A percentile compares a stretch with the other conserved stretches of the same genome.
These are phyloP conservation scores for Emmonsiellopsis sp. DNA, from an alignment of 2,329 filamentous ascomycete genomes.

Conservation along the genomic window DNA sequence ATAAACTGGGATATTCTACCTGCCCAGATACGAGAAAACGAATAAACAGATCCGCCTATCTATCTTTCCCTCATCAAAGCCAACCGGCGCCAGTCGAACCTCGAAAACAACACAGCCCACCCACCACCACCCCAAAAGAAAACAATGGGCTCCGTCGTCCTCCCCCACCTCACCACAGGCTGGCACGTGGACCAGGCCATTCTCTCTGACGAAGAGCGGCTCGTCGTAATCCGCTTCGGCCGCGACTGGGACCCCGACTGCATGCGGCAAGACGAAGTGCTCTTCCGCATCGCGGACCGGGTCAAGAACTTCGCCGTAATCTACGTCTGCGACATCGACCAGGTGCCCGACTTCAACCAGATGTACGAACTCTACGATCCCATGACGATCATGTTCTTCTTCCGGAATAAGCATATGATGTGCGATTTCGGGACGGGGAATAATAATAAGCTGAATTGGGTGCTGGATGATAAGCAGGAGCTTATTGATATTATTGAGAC, in stretches of 20 bases:
- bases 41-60: too few species aligned
- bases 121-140: background rate
- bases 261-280: slow-evolving; percentile 81
- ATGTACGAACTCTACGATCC: slow-evolving; percentile 94
- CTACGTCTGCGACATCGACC: slow-evolving; percentile 82
- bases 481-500: slow-evolving; percentile 98
- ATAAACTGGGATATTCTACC: too few species aligned
- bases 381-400: slow-evolving; percentile 96
- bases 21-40: too few species aligned
- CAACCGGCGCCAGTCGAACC: too few species aligned
- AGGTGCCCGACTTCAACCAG: slow-evolving; percentile 85
- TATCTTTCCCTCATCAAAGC: too few species aligned
- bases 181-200: slow-evolving; percentile 99
- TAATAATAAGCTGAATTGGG: slow-evolving; percentile 98
- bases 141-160: slow-evolving; percentile 70
- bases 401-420: slow-evolving; percentile 95
- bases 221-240: slow-evolving; percentile 90
- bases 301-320: slow-evolving; percentile 68
- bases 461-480: slow-evolving; percentile 95
- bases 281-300: slow-evolving; percentile 85
- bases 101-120: too few species aligned
- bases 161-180: slow-evolving; percentile 81
- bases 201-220: slow-evolving; percentile 77
- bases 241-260: slow-evolving; percentile 74
- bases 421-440: slow-evolving; percentile 63